These are phyloP conservation scores for Cicer chorassanicum DNA, from an alignment of 306 rosid species.

Conservation along the genomic window DNA sequence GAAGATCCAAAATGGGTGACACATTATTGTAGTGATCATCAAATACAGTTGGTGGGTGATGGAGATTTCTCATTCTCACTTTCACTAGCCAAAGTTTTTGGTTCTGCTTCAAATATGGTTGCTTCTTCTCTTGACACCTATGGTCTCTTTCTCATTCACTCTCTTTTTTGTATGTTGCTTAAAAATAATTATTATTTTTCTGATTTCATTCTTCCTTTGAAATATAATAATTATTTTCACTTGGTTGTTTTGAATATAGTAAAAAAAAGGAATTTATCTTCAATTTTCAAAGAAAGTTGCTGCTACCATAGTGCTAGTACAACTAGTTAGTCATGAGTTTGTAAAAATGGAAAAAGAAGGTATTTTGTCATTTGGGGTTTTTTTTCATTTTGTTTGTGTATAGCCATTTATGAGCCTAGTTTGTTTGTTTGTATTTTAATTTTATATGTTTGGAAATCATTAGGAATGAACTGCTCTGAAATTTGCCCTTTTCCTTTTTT, in stretches of 20 bases:
- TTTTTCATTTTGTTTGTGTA: neutral
- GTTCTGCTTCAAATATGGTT: slow-evolving; percentile 54
- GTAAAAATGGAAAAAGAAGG: neutral
- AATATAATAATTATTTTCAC: no score
- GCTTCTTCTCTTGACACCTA: slow-evolving; percentile 56
- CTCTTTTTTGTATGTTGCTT: neutral
- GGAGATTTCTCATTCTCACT: slow-evolving; percentile 68
- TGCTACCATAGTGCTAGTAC: neutral
- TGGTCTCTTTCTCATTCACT: slow-evolving; percentile 21
- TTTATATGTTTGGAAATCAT: neutral
- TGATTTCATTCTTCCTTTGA: neutral
- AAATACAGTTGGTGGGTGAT: slow-evolving; percentile 63
- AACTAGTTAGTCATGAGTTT: neutral
- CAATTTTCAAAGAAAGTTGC: no score
- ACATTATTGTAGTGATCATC: slow-evolving; percentile 55
- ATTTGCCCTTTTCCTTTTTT: neutral
- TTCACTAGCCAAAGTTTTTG: slow-evolving; percentile 52
- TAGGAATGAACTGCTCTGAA: neutral
- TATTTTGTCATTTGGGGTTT: neutral
- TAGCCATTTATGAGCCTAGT: neutral
- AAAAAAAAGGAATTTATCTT: no score
- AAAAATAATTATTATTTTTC: neutral
- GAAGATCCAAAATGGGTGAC: slow-evolving; percentile 46
- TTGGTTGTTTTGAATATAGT: no score
- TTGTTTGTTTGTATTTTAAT: neutral